Conservation (phyloP, 2,329 filamentous ascomycete genomes). For the Lithohypha guttulata region DNA sequence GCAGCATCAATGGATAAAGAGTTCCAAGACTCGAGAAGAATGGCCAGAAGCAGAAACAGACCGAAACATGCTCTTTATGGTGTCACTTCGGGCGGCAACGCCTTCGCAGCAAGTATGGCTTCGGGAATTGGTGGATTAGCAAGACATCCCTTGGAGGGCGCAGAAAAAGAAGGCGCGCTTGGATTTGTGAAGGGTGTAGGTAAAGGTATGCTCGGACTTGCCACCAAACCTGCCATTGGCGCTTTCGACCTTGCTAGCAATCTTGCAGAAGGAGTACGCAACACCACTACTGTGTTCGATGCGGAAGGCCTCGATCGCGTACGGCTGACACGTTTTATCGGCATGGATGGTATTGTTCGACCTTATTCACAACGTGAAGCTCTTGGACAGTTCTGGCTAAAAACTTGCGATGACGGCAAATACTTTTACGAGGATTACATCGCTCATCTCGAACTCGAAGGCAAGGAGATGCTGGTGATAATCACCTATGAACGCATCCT, state of each 20-base stretch:
- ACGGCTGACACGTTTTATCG: slow-evolving; percentile 84
- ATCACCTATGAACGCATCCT: slow-evolving; percentile 81
- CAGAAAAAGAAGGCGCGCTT: slow-evolving; percentile 84
- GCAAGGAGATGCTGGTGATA: slow-evolving; percentile 81
- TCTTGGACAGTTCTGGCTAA: slow-evolving; percentile 95
- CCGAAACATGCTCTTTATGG: slow-evolving; percentile 97
- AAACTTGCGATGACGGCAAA: slow-evolving; percentile 92
- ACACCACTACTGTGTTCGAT: slow-evolving; percentile 97
- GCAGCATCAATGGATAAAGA: slow-evolving; percentile 96
- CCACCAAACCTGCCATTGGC: slow-evolving; percentile 92
- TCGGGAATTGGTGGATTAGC: slow-evolving; percentile 90
- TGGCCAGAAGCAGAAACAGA: slow-evolving; percentile 81
- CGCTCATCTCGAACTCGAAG: slow-evolving; percentile 82
- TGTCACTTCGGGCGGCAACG: slow-evolving; percentile 89
- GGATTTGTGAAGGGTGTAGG: slow-evolving; percentile 97
- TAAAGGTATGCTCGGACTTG: slow-evolving; percentile 86
- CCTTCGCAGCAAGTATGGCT: slow-evolving; percentile 81
- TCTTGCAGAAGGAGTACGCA: slow-evolving; percentile 92
- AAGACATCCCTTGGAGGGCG: slow-evolving; percentile 85
- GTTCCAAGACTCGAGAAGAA: slow-evolving; percentile 91
- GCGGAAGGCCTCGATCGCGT: slow-evolving; percentile 88
- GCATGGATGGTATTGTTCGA: slow-evolving; percentile 82
- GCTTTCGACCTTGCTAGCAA: slow-evolving; percentile 96
- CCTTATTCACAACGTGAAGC: slow-evolving; percentile 93
- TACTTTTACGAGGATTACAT: slow-evolving; percentile 98